Conservation (phyloP, 1,284 basidiomycete genomes). For the Cryptococcus neoformans region DNA sequence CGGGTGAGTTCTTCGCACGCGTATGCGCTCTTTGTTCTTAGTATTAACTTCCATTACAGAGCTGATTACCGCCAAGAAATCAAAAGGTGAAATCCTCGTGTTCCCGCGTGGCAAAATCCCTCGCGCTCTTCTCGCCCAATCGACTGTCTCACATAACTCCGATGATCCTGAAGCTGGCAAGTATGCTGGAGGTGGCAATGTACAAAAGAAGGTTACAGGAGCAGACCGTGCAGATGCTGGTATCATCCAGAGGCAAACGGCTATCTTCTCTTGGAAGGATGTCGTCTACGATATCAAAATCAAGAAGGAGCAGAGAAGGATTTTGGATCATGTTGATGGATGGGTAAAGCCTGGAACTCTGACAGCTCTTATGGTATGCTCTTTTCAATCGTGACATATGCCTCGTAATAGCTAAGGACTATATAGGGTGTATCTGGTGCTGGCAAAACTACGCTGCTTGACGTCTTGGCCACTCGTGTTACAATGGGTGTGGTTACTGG, state of each 20-base stretch:
- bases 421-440: constrained; percentile 61
- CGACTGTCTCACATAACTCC: constrained; percentile 14
- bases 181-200: constrained; percentile 4
- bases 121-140: constrained; percentile 17
- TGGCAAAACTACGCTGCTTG: constrained; percentile 74
- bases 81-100: constrained; percentile 55
- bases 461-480: constrained; percentile 77
- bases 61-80: constrained; percentile 51
- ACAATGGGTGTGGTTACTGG: constrained; percentile 76
- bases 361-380: constrained; percentile 55
- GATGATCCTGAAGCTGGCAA: constrained; percentile 15
- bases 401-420: background rate
- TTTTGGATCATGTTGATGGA: constrained; percentile 76
- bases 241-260: constrained; percentile 48
- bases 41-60: constrained; percentile 28
- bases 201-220: constrained; percentile 1
- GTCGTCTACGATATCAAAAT: constrained; percentile 61
- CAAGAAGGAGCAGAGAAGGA: constrained; percentile 57
- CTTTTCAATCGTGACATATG: background rate
- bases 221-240: constrained; percentile 17
- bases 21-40: background rate
- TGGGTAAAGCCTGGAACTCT: constrained; percentile 78
- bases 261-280: constrained; percentile 52
- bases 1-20: constrained; percentile 28
- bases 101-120: constrained; percentile 52